Conservation (phyloP, 441 rosid genomes). For the Viola pubescens region DNA sequence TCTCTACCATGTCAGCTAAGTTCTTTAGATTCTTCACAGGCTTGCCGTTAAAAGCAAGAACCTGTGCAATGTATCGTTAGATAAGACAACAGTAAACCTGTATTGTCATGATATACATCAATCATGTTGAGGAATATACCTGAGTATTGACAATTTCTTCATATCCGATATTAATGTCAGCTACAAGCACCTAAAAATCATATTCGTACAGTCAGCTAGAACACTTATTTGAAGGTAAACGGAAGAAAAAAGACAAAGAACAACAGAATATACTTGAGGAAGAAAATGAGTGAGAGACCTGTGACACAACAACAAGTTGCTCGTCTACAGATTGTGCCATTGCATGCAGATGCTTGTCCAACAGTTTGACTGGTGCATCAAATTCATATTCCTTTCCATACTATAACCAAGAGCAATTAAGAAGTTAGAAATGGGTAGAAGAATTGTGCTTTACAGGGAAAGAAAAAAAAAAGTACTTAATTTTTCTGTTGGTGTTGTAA, state of each 20-base stretch:
- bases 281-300: slow-evolving; percentile 31
- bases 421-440: background rate
- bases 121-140: slow-evolving; percentile 26
- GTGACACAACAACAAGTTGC: slow-evolving; percentile 86
- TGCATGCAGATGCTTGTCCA: slow-evolving; percentile 76
- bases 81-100: background rate
- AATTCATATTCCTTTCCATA: slow-evolving; percentile 88
- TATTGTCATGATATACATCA: background rate
- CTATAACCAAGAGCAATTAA: slow-evolving; percentile 29
- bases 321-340: slow-evolving; percentile 77
- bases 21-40: slow-evolving; percentile 80
- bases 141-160: slow-evolving; percentile 89
- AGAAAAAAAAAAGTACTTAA: no score
- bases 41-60: slow-evolving; percentile 74
- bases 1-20: slow-evolving; percentile 78
- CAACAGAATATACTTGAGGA: background rate
- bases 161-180: slow-evolving; percentile 90
- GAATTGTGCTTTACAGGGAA: no score
- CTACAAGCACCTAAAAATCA: slow-evolving; percentile 67
- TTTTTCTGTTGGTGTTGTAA: no score
- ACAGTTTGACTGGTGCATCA: slow-evolving; percentile 84
- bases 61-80: slow-evolving; percentile 29
- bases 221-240: background rate
- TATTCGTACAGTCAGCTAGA: background rate
- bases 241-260: background rate